Base-by-base conservation (phyloP, 306 rosid genomes). In the Castanea sativa region DNA sequence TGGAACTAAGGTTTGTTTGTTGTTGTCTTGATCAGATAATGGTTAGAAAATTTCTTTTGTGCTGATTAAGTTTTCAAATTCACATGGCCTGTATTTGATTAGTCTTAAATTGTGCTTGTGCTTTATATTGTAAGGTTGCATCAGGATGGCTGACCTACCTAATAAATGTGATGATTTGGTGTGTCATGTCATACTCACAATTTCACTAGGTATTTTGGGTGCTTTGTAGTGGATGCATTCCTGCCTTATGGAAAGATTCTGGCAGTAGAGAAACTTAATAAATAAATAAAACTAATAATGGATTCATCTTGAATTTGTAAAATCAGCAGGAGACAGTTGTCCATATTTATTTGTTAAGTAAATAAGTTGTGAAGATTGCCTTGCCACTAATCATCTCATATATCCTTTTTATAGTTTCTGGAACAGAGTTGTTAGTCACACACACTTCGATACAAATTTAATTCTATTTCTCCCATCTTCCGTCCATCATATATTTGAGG, bases 151-250 rank as follows among this genome's bases (percentile, higher is more conserved):
- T 56, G n/a, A 43, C 27, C 72, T 20, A 30, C 53, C 13, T 27
- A 23, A 52, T 3, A 52, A 16, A 72, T 43, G 12, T 57, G 70
- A 55, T 53, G 76, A 41, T 43, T 55, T 78, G 75, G 12, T 38
- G 11, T 78, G 64, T 74, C 56, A 76, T 73, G 82, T 74, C 55
- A 45, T 63, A 30, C 2, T 21, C 21, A 15, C 21, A 64, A 59
- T 45, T 45, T 45, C 65, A 11, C 65, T 10, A 21, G 16, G n/a
- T 67, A 67, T 45, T 67, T 35, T 33, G 72, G 27, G 51, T 67
- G 52, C 72, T 67, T 35, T 35, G 52, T 33, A 14, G n/a, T 29
- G n/a, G 41, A 63, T 15, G 30, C 30, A 63, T 29, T 23, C 30
- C 6, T 14, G 27, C 16, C 32, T 11, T 49, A 49, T 12, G 53